Evolutionary conservation across 2,329 filamentous ascomycete species (phyloP), one percentile per base, ranked within the genome.

Genomic region (Diaporthe sp.): DNA sequence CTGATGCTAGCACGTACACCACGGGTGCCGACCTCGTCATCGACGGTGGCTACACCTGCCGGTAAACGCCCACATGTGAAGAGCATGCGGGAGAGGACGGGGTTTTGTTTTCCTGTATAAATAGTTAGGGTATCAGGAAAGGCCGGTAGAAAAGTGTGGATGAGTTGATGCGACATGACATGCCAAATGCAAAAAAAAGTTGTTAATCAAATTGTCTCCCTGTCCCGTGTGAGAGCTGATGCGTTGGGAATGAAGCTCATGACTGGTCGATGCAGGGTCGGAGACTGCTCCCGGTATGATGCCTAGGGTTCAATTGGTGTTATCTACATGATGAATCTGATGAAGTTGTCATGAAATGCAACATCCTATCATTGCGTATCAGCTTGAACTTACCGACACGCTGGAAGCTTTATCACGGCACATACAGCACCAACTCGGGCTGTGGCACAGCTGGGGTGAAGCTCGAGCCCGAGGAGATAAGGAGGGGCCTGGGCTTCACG

Each of bases 1-100:
- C 90, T 57, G 94, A 96, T 82, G 94, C 94, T 7, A 91, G 92
- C 75, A 92, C 91, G 51, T 96, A 95, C 84, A 94, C 92, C 6
- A 95, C 94, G n/a, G 94, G 90, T 15, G 87, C 90, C 5, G 92
- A 94, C 81, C 87, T 95, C 49, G 85, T 94, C 76, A 90, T 94
- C 75, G 94, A 95, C 82, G 93, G 93, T 79, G 92, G 92, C 65
- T 94, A 94, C 84, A 87, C 85, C 78, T 80, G 83, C 79, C 86
- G 87, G 76, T 89, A 84, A 78, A 80, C 9, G 51, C 37, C 7
- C 22, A n/a, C 34, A 22, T 55, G 44, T 12, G 15, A 31, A 25
- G 4, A 9, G n/a, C 5, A 37, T 58, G 53, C 8, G 17, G 10
- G 25, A 9, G 10, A 13, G n/a, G 53, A n/a, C 4, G 37, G 13